Evolutionary conservation across 805 yeast species (phyloP), one percentile per base, ranked within the genome.

Genomic region (Starmerella cellae): DNA sequence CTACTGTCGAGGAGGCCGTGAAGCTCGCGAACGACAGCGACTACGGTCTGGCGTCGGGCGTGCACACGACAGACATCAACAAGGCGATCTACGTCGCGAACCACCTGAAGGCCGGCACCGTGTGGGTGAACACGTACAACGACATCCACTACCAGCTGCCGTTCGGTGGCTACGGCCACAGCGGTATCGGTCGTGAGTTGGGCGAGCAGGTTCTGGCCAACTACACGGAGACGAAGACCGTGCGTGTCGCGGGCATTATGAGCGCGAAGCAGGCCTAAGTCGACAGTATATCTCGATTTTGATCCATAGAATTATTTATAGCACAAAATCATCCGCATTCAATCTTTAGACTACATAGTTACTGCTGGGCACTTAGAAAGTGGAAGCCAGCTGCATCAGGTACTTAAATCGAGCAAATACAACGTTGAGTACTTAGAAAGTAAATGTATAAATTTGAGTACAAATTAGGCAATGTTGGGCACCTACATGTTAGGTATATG

Each of bases 21-120:
- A 64, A 60, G 47, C 68, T 68, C 46, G 93, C 93, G 51, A 83
- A 83, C 60, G 73, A 72, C 53, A 70, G 84, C 10, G 69, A 69
- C 40, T 83, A 82, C 57, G 94, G 94, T 5, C 71, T 83, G 43
- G 94, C 87, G 9, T 82, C 87, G 4, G 79, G 87, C 57, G 73
- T 83, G 10, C 83, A 82, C 68, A 74, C 93, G 35, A 63, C 65
- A 47, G 77, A 81, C 58, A 67, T 82, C 47, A 67, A 69, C 42
- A 67, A 70, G 44, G 91, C 84, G 3, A 82, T 81, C 58, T 59
- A 64, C 38, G 66, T 77, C 54, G 80, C 85, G 14, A 60, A 67
- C 37, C 72, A 71, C 31, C 59, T 79, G 43, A 70, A 74, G 51
- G 75, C 81, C 4, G 88, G 88, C 21, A 72, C 73, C 39, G 75